Evolutionary conservation across 352 stramenopile species (phyloP).

Genomic region (Phytopythium boreale): DNA sequence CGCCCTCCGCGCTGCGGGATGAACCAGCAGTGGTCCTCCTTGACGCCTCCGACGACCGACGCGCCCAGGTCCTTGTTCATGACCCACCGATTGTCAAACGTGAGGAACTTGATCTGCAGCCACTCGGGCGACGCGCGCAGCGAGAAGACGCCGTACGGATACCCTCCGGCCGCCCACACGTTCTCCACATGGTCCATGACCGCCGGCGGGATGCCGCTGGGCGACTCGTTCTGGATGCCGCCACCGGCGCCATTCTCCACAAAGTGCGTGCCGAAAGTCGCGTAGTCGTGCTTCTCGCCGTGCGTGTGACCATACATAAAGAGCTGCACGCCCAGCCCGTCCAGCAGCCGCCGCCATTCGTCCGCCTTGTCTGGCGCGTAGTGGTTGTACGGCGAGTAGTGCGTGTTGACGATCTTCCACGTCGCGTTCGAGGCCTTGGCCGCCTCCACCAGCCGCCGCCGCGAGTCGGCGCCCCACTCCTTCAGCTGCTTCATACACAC

Average conservation of each 20-base stretch:
- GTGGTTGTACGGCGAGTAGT: conserved; percentile 81
- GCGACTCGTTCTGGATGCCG: conserved; percentile 70
- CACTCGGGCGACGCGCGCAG: conserved; percentile 55
- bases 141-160: conserved; percentile 73
- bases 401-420: conserved; percentile 85
- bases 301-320: conserved; percentile 75
- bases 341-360: conserved; percentile 53
- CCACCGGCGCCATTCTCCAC: conserved; percentile 76
- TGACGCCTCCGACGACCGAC: conserved; percentile 51
- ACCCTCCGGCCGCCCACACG: conserved; percentile 55
- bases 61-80: conserved; percentile 45
- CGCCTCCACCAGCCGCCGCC: conserved; percentile 43
- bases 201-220: conserved; percentile 61
- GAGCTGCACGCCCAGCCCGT: conserved; percentile 53
- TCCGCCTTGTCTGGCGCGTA: conserved; percentile 45
- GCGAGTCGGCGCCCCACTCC: conserved; percentile 56
- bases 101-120: conserved; percentile 60
- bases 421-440: conserved; percentile 62
- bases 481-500: conserved; percentile 67
- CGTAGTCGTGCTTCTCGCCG: conserved; percentile 73
- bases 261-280: conserved; percentile 63
- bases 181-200: conserved; percentile 59
- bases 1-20: conserved; percentile 35
- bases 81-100: conserved; percentile 60
- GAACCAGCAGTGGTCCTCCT: conserved; percentile 68